A percentile compares a stretch with the other conserved stretches of the same genome.
Evolutionary conservation across 1,139 yeast species (phyloP).

Genomic region (Saccharomyces uvarum): DNA sequence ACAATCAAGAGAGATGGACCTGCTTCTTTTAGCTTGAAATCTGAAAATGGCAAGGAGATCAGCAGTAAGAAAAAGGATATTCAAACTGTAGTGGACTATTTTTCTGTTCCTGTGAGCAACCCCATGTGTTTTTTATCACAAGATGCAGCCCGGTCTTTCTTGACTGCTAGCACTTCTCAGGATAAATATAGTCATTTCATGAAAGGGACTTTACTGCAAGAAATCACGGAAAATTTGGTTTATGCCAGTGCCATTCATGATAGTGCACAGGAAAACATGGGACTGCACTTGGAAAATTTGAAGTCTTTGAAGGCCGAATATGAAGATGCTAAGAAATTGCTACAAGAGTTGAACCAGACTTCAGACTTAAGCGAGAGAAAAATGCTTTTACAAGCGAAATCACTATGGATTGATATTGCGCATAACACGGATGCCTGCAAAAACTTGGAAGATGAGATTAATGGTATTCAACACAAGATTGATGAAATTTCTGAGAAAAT

Average conservation of each 20-base stretch:
- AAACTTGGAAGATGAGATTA: slow-evolving; percentile 24
- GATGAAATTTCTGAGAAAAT: slow-evolving; percentile 22
- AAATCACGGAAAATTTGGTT: slow-evolving; percentile 47
- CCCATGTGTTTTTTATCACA: slow-evolving; percentile 92
- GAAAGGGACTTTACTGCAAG: slow-evolving; percentile 69
- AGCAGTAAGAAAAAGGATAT: slow-evolving; percentile 58
- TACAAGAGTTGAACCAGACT: slow-evolving; percentile 28
- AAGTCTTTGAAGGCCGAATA: slow-evolving; percentile 28
- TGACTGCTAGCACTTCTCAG: slow-evolving; percentile 64
- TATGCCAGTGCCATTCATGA: slow-evolving; percentile 28
- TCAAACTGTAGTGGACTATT: slow-evolving; percentile 59
- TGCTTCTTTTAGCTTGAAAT: slow-evolving; percentile 46
- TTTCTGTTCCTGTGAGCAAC: slow-evolving; percentile 76
- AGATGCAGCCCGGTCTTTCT: slow-evolving; percentile 85
- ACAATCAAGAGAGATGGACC: slow-evolving; percentile 48
- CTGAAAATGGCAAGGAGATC: slow-evolving; percentile 44
- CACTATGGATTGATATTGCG: slow-evolving; percentile 49
- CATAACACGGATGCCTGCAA: slow-evolving; percentile 25
- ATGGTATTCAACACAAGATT: slow-evolving; percentile 21
- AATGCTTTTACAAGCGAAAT: slow-evolving; percentile 48
- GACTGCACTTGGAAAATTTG: slow-evolving; percentile 24
- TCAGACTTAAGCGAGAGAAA: slow-evolving; percentile 39
- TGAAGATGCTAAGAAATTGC: slow-evolving; percentile 32
- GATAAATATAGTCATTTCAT: slow-evolving; percentile 69
- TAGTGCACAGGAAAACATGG: slow-evolving; percentile 24